Evolutionary conservation across 2,329 filamentous ascomycete species (phyloP).

Genomic region (Clonostachys rosea): DNA sequence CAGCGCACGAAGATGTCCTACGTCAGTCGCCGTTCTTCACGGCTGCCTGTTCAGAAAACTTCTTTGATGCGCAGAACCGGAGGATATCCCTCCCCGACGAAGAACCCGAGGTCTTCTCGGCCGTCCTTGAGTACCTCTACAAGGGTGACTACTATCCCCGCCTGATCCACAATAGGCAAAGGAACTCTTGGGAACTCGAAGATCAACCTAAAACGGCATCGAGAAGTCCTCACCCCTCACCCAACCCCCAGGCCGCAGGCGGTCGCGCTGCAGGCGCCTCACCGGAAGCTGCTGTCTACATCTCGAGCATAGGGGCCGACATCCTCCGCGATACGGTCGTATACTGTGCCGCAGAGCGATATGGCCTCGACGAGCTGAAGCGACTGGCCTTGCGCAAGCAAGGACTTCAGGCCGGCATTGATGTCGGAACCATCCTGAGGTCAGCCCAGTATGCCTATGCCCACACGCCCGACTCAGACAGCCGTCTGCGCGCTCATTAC

Average conservation of each 20-base stretch:
- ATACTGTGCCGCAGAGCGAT: slow-evolving; percentile 89
- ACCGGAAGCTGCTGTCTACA: slow-evolving; percentile 58
- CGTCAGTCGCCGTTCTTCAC: slow-evolving; percentile 81
- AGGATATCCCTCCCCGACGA: slow-evolving; percentile 69
- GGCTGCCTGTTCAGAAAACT: slow-evolving; percentile 65
- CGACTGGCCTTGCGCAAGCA: slow-evolving; percentile 89
- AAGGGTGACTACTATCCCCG: slow-evolving; percentile 94
- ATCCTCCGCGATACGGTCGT: slow-evolving; percentile 89
- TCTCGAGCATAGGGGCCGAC: slow-evolving; percentile 67
- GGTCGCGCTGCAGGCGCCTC: slow-evolving; percentile 34
- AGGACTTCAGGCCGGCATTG: slow-evolving; percentile 86
- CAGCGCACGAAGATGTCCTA: slow-evolving; percentile 90
- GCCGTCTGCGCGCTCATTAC: slow-evolving; percentile 91
- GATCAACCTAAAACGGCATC: slow-evolving; percentile 39
- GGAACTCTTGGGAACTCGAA: slow-evolving; percentile 87
- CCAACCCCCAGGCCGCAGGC: slow-evolving; percentile 45
- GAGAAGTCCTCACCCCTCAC: slow-evolving; percentile 40
- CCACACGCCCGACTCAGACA: slow-evolving; percentile 90
- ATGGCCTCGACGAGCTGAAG: slow-evolving; percentile 90
- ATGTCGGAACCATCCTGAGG: slow-evolving; percentile 85
- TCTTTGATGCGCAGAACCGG: slow-evolving; percentile 72
- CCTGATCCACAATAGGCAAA: slow-evolving; percentile 80
- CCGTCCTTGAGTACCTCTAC: slow-evolving; percentile 93
- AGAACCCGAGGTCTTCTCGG: slow-evolving; percentile 91
- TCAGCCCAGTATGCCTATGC: slow-evolving; percentile 94